phyloP scores from a whole-genome alignment of 2,329 filamentous ascomycete species.

The Grosmannia clavigera region DNA sequence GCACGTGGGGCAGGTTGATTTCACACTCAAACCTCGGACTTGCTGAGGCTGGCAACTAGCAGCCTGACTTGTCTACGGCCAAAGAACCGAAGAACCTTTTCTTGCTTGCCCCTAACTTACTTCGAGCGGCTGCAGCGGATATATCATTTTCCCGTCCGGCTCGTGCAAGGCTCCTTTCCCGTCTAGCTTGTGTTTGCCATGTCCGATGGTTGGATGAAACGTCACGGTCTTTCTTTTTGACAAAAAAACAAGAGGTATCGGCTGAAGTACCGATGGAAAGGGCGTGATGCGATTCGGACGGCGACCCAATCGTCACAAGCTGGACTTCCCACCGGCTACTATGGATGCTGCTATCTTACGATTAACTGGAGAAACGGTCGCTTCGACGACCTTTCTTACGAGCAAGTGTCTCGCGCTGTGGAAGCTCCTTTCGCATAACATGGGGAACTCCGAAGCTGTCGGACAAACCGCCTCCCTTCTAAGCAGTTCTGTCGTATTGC shows the following conservation, averaged over 20 bases:
- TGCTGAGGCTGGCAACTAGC: too few relatives aligned
- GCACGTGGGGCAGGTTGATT: neutral
- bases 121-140: neutral
- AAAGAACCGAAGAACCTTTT: neutral
- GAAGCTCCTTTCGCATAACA: slow-evolving; percentile 14
- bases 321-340: neutral
- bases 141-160: neutral
- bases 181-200: too few relatives aligned
- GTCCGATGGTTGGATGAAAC: too few relatives aligned
- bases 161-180: neutral
- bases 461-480: slow-evolving; percentile 7
- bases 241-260: neutral
- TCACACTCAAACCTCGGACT: neutral
- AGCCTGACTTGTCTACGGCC: too few relatives aligned
- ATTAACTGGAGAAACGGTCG: neutral
- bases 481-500: neutral
- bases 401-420: slow-evolving; percentile 4
- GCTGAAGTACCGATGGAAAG: neutral
- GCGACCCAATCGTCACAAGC: neutral
- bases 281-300: neutral
- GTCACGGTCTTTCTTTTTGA: neutral
- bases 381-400: neutral
- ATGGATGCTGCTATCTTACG: neutral
- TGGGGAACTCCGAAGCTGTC: slow-evolving; percentile 14
- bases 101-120: neutral